phyloP scores from a whole-genome alignment of 73 alveolate genomes.

The Paramecium tetraurelia region DNA sequence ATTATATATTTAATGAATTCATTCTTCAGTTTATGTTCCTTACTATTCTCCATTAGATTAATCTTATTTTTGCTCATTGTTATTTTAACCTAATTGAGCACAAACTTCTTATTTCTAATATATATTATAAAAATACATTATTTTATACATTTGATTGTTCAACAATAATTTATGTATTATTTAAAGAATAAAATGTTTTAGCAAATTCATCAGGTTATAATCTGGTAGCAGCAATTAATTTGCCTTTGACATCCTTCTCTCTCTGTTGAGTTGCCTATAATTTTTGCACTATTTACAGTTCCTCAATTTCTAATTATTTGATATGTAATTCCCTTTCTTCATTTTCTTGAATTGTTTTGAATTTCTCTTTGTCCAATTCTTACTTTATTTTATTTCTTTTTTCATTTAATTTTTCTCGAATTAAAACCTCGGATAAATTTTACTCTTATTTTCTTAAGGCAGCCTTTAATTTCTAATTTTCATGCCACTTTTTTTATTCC shows the following conservation, averaged over 20 bases:
- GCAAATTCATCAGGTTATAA: neutral
- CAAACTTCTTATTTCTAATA: neutral
- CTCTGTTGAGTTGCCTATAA: neutral
- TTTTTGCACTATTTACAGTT: neutral
- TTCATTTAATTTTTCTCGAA: neutral
- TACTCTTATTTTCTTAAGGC: neutral
- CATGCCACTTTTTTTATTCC: neutral
- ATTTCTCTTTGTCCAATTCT: neutral
- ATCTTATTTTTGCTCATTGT: neutral
- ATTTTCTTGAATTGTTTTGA: neutral
- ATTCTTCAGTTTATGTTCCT: neutral
- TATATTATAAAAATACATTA: neutral
- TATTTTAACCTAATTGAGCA: neutral
- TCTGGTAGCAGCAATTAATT: neutral
- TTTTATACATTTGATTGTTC: neutral
- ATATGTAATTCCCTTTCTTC: neutral
- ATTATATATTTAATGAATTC: neutral
- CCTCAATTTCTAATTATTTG: neutral
- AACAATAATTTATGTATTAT: neutral
- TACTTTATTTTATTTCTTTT: neutral
- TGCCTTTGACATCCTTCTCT: neutral
- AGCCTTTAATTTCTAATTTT: neutral
- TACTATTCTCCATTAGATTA: neutral
- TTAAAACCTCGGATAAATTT: neutral
- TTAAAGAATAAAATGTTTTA: neutral